Conservation (phyloP, 148 eudicot genomes). For the Silene latifolia region DNA sequence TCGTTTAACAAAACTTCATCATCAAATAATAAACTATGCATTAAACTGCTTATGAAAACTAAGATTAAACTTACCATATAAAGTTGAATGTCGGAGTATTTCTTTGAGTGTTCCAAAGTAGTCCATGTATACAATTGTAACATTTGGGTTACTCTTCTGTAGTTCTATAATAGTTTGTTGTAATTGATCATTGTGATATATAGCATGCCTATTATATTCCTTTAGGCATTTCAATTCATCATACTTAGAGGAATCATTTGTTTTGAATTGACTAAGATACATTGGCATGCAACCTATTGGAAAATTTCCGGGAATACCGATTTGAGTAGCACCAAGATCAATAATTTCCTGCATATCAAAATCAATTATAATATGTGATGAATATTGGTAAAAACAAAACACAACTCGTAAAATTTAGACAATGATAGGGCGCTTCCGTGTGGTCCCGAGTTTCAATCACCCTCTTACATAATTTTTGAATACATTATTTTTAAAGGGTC, state of each 20-base stretch:
- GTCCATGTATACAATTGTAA: constrained; percentile 28
- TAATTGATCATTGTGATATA: constrained; percentile 25
- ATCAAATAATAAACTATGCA: no score
- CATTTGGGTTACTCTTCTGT: constrained; percentile 20
- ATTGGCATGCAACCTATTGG: constrained; percentile 34
- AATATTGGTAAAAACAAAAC: no score
- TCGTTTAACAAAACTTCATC: neutral
- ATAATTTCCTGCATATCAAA: constrained; percentile 32
- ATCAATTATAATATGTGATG: no score
- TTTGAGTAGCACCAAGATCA: constrained; percentile 28
- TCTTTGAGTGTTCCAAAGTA: constrained; percentile 21
- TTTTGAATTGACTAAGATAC: constrained; percentile 19
- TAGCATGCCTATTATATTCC: constrained; percentile 20
- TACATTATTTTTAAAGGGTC: no score
- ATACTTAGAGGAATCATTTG: constrained; percentile 20
- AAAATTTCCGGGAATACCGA: constrained; percentile 41
- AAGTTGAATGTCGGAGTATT: constrained; percentile 19
- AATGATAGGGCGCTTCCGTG: no score
- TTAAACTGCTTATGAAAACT: neutral
- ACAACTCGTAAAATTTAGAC: no score
- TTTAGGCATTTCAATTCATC: constrained; percentile 34
- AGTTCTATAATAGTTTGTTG: constrained; percentile 24
- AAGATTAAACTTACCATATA: constrained; percentile 23
- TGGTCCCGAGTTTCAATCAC: no score
- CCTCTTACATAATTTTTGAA: no score